Conservation (phyloP, 306 rosid genomes). For the Vigna trinervia region DNA sequence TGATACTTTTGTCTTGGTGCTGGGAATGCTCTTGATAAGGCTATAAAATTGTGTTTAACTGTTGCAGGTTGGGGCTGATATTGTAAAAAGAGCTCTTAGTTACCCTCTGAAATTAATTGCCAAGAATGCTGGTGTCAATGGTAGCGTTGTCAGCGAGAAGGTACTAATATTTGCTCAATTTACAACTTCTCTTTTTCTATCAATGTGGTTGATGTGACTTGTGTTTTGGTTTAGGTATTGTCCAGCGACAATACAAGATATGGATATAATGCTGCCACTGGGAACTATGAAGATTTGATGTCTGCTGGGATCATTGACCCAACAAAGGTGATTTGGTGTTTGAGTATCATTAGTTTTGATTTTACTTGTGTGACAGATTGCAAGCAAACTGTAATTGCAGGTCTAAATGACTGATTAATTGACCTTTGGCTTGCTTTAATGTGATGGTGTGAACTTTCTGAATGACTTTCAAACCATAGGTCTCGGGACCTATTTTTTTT, state of each 20-base stretch:
- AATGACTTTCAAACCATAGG: too few relatives aligned
- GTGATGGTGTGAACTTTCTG: background rate
- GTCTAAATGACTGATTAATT: background rate
- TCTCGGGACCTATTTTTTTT: too few relatives aligned
- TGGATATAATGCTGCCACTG: constrained; percentile 98
- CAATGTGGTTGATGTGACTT: background rate
- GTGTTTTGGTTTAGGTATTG: constrained; percentile 61
- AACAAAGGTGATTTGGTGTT: constrained; percentile 71
- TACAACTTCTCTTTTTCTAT: background rate
- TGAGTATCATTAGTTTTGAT: background rate
- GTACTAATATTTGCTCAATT: constrained; percentile 44
- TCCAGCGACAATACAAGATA: constrained; percentile 73
- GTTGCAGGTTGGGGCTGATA: constrained; percentile 94
- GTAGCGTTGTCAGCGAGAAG: constrained; percentile 99
- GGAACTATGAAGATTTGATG: constrained; percentile 96
- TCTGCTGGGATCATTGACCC: constrained; percentile 98
- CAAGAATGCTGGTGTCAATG: constrained; percentile 98
- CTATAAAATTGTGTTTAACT: constrained; percentile 6
- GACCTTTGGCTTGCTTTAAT: background rate
- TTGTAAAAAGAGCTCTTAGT: constrained; percentile 90
- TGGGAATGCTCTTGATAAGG: constrained; percentile 5
- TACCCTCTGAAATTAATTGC: constrained; percentile 96
- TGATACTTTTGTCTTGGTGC: constrained; percentile 1
- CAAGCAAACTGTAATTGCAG: background rate
- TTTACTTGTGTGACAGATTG: constrained; percentile 4